Evolutionary conservation across 2,329 filamentous ascomycete species (phyloP).

Genomic region (Scytalidium lignicola): DNA sequence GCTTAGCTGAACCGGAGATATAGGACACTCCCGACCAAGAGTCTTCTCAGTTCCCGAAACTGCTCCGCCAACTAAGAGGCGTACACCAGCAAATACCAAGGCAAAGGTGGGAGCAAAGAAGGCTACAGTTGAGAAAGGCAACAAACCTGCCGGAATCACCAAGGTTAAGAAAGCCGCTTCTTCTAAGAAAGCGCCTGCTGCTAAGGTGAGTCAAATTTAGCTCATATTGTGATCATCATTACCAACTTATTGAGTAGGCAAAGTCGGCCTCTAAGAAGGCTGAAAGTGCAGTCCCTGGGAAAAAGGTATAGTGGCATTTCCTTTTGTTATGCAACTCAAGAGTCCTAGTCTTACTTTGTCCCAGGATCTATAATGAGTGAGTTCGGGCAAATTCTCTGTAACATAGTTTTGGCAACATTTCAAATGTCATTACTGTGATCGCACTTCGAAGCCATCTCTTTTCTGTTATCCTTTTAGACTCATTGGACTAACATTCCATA

Average conservation of each 20-base stretch:
- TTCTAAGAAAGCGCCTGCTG: conserved; percentile 24
- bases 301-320: conserved; percentile 27
- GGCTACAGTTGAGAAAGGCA: conserved; percentile 27
- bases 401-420: too few relatives aligned
- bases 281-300: conserved; percentile 30
- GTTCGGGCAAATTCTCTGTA: too few relatives aligned
- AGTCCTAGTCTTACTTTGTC: not conserved
- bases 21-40: conserved; percentile 23
- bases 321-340: conserved; percentile 15
- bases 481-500: not conserved
- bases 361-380: not conserved
- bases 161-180: conserved; percentile 25
- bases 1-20: conserved; percentile 19
- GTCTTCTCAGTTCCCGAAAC: conserved; percentile 22
- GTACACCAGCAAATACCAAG: conserved; percentile 23
- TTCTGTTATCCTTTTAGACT: not conserved
- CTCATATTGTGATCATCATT: conserved; percentile 1
- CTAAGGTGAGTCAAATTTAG: conserved; percentile 20
- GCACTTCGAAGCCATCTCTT: not conserved
- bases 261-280: conserved; percentile 28
- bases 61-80: conserved; percentile 20
- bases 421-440: too few relatives aligned
- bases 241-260: conserved; percentile 17
- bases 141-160: conserved; percentile 24
- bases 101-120: conserved; percentile 26